Evolutionary conservation across 495 filamentous ascomycete species (phyloP).

Genomic region (Penicillium canariense): DNA sequence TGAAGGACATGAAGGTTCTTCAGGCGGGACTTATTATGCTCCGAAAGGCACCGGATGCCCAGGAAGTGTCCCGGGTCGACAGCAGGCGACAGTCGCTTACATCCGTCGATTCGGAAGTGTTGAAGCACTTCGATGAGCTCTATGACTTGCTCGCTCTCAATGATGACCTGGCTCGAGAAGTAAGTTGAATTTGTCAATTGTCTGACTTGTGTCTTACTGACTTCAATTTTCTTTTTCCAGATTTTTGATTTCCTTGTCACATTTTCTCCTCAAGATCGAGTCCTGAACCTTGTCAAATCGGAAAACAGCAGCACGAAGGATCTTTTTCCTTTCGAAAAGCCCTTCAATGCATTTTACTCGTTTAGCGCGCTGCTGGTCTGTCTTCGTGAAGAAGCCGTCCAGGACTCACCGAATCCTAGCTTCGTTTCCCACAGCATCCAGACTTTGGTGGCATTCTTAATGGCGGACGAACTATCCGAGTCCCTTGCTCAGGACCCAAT

Average conservation of each 20-base stretch:
- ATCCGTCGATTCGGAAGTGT: slow-evolving; percentile 68
- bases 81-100: slow-evolving; percentile 38
- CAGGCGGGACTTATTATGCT: slow-evolving; percentile 61
- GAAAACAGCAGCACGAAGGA: slow-evolving; percentile 50
- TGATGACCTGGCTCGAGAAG: slow-evolving; percentile 66
- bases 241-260: slow-evolving; percentile 71
- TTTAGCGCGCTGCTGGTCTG: slow-evolving; percentile 58
- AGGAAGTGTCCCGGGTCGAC: slow-evolving; percentile 23
- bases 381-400: slow-evolving; percentile 44
- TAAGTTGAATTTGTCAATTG: slow-evolving; percentile 26
- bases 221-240: slow-evolving; percentile 34
- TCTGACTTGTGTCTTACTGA: background rate
- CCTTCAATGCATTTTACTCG: slow-evolving; percentile 74
- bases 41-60: slow-evolving; percentile 40
- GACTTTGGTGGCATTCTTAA: slow-evolving; percentile 42
- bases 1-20: slow-evolving; percentile 43
- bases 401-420: slow-evolving; percentile 38
- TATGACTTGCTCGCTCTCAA: slow-evolving; percentile 78
- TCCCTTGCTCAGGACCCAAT: slow-evolving; percentile 16
- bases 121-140: slow-evolving; percentile 81
- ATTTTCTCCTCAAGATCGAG: slow-evolving; percentile 66
- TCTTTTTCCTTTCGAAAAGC: slow-evolving; percentile 66
- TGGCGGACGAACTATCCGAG: slow-evolving; percentile 30
- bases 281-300: slow-evolving; percentile 57
- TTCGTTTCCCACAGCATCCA: slow-evolving; percentile 46